Evolutionary conservation across 2,329 filamentous ascomycete genomes (phyloP), one percentile per base, ranked within the genome.

Genomic region (Fusarium brachygibbosum): DNA sequence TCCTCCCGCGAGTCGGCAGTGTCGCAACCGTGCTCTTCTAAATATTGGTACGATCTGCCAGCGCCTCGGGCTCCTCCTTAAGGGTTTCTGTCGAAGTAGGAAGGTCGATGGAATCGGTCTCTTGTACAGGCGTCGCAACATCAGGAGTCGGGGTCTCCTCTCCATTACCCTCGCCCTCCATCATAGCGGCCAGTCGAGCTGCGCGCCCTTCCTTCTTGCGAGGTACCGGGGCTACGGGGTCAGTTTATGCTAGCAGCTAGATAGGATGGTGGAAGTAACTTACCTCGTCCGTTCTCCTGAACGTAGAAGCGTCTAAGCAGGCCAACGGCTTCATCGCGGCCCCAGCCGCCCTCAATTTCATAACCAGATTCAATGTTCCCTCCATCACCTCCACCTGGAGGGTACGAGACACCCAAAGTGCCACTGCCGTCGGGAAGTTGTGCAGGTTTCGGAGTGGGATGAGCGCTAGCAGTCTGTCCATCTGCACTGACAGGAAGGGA

Each of bases 251-350:
- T 21, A 16, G 10, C 17, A 34, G 17, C 3, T 2, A 6, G 5
- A 8, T 14, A 1, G 8, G 5, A 9, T 19, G 16, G n/a, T 42
- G 2, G 17, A 4, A 12, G 16, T 40, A 11, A 75, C 83, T 74
- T 82, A 93, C 92, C 93, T 85, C 96, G 92, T 69, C 93, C 93
- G 80, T 99, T 99, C 80, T 99, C 94, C 80, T 99, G 96, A 32
- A 99, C 93, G 79, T 99, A 99, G 80, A 99, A 99, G 62, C 95
- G 90, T 68, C 97, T 87, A 70, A 99, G 84, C 71, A 99, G 81
- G 79, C 95, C 94, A 63, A 99, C 97, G 6, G 96, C 95, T 76
- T 98, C 95, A 75, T 97, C 93, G 46, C 93, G 88, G 74, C 93
- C 93, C 83, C 97, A 91, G 2, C 94, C 95, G 38, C 94, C 93